Conservation (phyloP, 495 filamentous ascomycete genomes). For the Penicillium robsamsonii region DNA sequence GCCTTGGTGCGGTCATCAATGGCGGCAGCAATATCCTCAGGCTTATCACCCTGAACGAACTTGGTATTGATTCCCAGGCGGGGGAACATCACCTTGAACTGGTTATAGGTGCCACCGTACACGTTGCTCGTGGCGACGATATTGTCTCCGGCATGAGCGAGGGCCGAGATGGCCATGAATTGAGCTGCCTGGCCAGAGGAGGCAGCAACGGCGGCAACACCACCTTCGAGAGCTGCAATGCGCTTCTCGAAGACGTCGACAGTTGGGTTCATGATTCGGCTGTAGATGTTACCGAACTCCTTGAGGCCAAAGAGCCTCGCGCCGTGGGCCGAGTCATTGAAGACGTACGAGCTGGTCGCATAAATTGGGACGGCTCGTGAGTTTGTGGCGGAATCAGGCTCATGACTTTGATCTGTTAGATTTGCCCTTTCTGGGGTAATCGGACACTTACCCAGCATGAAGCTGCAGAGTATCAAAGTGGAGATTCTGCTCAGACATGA, state of each 20-base stretch:
- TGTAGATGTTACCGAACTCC: constrained; percentile 98
- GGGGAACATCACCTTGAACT: constrained; percentile 89
- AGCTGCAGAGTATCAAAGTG: constrained; percentile 94
- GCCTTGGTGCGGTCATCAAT: constrained; percentile 97
- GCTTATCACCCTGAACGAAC: constrained; percentile 83
- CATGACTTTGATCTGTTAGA: constrained; percentile 56
- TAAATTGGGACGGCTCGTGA: constrained; percentile 95
- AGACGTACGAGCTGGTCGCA: constrained; percentile 85
- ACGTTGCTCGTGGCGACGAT: constrained; percentile 91
- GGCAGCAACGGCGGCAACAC: constrained; percentile 84
- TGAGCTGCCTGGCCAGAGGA: constrained; percentile 92
- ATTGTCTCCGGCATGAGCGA: constrained; percentile 87
- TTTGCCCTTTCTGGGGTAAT: constrained; percentile 1
- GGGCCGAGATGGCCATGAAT: constrained; percentile 85
- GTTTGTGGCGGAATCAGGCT: constrained; percentile 82
- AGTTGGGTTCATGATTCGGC: constrained; percentile 96
- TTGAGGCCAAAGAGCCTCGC: constrained; percentile 96
- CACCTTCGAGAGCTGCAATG: constrained; percentile 92
- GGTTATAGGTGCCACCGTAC: constrained; percentile 98
- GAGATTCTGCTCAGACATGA: constrained; percentile 33
- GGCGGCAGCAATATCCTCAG: constrained; percentile 74
- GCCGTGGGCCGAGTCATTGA: constrained; percentile 97
- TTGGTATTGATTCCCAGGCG: constrained; percentile 86
- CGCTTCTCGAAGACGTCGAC: constrained; percentile 98
- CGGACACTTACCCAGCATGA: constrained; percentile 78